Evolutionary conservation across 805 yeast genomes (phyloP), one percentile per base, ranked within the genome.

Genomic region (Kluyveromyces aestuarii): DNA sequence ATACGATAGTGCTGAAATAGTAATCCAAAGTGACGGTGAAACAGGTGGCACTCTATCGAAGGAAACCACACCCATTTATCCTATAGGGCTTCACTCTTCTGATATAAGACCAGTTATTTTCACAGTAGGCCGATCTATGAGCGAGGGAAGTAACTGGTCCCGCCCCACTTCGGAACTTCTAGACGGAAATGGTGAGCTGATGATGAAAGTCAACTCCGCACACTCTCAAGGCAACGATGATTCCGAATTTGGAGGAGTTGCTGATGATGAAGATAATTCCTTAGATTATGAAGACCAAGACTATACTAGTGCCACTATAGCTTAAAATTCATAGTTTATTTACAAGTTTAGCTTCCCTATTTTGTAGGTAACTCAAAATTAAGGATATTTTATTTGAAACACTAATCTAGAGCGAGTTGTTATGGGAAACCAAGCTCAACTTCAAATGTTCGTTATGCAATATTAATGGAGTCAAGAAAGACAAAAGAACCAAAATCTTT

Each of bases 231-330:
- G 19, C 17, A 27, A n/a, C 2, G 61, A 55, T 10, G 60, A 57
- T 21, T 57, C 57, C 19, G 57, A 49, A 16, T 53, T 52, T 1
- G 46, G 51, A 2, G 55, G 51, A n/a, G 50, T 52, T n/a, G 63
- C 64, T 6, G 66, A 61, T 44, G 51, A 52, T 8, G 64, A 60
- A 47, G 63, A 60, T 43, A 59, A 59, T 45, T 51, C 50, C 16
- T 33, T 50, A 41, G 49, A 53, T 27, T 46, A 51, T 35, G 37
- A 41, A 30, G 37, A 41, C 13, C 40, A 36, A n/a, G 33, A 45
- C n/a, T 39, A 46, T 30, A 13, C 35, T 13, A 30, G 35, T 30
- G 35, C 35, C 35, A 30, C 11, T 30, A 30, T 30, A 13, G 35
- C 35, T 30, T 30, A 11, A 30, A 30, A 30, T 30, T 30, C 4